These are phyloP conservation scores for Prunus fruticosa DNA, from an alignment of 306 rosid species.

Conservation along the genomic window DNA sequence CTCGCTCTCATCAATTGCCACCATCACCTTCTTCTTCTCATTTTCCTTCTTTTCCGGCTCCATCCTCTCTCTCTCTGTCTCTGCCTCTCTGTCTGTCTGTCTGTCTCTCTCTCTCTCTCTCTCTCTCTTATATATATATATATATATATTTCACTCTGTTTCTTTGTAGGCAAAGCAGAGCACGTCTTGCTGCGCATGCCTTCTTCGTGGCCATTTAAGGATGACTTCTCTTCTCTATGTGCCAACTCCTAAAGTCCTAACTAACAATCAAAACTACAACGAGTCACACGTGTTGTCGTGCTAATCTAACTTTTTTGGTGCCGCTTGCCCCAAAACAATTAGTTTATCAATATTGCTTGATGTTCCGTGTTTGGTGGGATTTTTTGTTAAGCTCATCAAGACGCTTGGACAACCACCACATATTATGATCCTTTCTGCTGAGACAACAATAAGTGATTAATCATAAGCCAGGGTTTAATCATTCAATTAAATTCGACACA, in stretches of 20 bases:
- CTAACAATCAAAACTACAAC: background rate
- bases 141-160: background rate
- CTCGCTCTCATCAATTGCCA: constrained; percentile 32
- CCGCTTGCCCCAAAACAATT: no score
- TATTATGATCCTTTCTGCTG: no score
- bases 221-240: background rate
- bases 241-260: background rate
- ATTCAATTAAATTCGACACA: no score
- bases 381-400: background rate
- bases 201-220: background rate
- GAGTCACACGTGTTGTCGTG: background rate
- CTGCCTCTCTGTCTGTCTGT: background rate
- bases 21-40: constrained; percentile 31
- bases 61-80: background rate
- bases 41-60: background rate
- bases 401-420: background rate
- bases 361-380: background rate
- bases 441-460: no score
- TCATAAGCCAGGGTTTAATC: no score
- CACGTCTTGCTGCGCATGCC: background rate
- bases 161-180: background rate
- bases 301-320: no score
- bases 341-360: no score
- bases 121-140: no score
- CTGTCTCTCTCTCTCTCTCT: background rate